Base-by-base conservation (phyloP, 768 basidiomycete genomes). In the Sistotremastrum niveocremeum region DNA sequence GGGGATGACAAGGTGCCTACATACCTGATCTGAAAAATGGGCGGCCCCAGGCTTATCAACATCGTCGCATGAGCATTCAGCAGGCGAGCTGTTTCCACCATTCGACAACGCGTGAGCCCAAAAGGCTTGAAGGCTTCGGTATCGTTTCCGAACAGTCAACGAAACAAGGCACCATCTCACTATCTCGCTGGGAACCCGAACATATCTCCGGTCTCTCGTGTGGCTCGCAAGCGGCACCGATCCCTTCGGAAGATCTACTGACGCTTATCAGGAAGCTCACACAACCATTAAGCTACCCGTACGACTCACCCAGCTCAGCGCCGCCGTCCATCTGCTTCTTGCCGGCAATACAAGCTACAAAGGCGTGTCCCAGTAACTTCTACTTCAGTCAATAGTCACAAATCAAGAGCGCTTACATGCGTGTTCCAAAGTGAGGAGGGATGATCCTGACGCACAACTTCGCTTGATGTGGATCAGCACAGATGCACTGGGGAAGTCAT, bases 381-480 rank as follows among this genome's bases (percentile, higher is more conserved):
- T 68, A 56, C 45, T 20, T 50, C 2, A 62, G 69, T 46, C 49
- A 66, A 37, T 55, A 58, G 55, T 47, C 62, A 3, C 64, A 64
- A 61, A 56, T 68, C 46, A 69, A 66, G 53, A 68, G 67, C 45
- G 56, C 47, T 0, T 65, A 50, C 40, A 65, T 66, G 40, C 67
- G 65, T 44, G 56, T 68, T 20, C 64, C 60, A 1, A 69, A 67
- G 49, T 57, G 10, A 65, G 67, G 39, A 48, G 60, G 3, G 59
- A 67, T 41, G 42, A 58, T 43, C 62, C 62, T 0, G 47, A 60
- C 40, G 52, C 54, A 0, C 30, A 54, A 36, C 66, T 69, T 45
- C 66, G 49, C 42, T 34, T 68, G 2, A 62, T 64, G 5, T 54
- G 65, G 0, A 47, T 68, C 2, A 65, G 67, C 11, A 70, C 66